phyloP scores from a whole-genome alignment of 2,329 filamentous ascomycete genomes.

The Rhytidhysteron rufulum region DNA sequence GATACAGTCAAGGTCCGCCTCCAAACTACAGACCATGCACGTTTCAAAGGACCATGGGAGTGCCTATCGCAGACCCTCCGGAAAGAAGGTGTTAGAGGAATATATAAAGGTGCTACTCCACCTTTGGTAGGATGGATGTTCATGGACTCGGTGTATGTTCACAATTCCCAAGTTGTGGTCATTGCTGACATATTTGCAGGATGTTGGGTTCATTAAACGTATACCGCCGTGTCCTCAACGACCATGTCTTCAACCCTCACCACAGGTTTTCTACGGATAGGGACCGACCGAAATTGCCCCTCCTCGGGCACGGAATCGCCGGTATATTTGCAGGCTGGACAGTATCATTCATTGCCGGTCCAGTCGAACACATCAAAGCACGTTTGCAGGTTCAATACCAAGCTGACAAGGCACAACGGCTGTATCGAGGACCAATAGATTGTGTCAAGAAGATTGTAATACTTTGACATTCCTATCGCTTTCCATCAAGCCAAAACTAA shows the following conservation, averaged over 20 bases:
- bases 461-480: no score
- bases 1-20: constrained; percentile 96
- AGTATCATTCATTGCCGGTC: constrained; percentile 87
- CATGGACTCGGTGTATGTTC: constrained; percentile 72
- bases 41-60: constrained; percentile 82
- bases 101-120: constrained; percentile 93
- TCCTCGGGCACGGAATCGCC: constrained; percentile 79
- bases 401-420: constrained; percentile 67
- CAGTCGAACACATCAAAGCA: constrained; percentile 93
- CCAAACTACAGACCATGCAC: constrained; percentile 73
- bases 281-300: constrained; percentile 57
- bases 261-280: constrained; percentile 28
- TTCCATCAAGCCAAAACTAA: constrained; percentile 1
- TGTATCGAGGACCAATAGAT: constrained; percentile 86
- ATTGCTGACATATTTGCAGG: constrained; percentile 16
- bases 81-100: constrained; percentile 76
- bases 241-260: constrained; percentile 67
- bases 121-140: constrained; percentile 97
- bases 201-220: constrained; percentile 92
- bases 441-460: constrained; percentile 66
- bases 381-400: constrained; percentile 92
- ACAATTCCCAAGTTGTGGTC: neutral
- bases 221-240: constrained; percentile 79
- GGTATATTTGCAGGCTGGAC: constrained; percentile 84
- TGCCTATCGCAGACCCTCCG: constrained; percentile 80